Evolutionary conservation across 1,284 basidiomycete genomes (phyloP), one percentile per base, ranked within the genome.

Genomic region (Austropuccinia psidii): DNA sequence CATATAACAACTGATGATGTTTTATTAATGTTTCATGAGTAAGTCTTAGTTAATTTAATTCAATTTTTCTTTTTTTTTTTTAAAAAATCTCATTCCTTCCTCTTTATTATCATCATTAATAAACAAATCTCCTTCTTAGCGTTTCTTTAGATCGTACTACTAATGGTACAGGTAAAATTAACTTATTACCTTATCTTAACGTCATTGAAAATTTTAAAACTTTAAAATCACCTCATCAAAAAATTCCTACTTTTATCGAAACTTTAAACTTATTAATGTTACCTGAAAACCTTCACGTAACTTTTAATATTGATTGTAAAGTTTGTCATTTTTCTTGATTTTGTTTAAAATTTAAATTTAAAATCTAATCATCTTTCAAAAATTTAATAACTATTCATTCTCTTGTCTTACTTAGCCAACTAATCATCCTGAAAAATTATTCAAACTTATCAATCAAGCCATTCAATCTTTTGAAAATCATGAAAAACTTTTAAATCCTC

Each of bases 11-110:
- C 85, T 77, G 95, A 98, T 83, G 85, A 88, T 78, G 87, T 92
- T 61, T 89, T 98, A 60, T 82, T 98, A 75, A 93, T 98, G 91
- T 96, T 95, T 82, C 93, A 97, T 81, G 94, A 98, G 82, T 90
- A 91, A 13, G 86, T 79, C n/a, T 60, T 61, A 4, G 19, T 24
- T 9, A 27, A 68, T 41, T 31, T 57, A 29, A 11, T 43, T 43
- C 2, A 47, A 64, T 64, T 13, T 31, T 15, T 33, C 35, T 37
- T 33, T 52, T n/a, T n/a, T n/a, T n/a, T 11, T 7, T 9, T n/a
- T n/a, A 49, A 5, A 4, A 52, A n/a, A n/a, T 35, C 47, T 54
- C 64, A 66, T 39, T 1, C 35, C 24, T 21, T 47, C 11, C 15
- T 9, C 24, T 19, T 33, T 58, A 11, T 58, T 69, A 21, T 58